Base-by-base conservation (phyloP, 441 rosid genomes). In the Cnidoscolus chayamansa region DNA sequence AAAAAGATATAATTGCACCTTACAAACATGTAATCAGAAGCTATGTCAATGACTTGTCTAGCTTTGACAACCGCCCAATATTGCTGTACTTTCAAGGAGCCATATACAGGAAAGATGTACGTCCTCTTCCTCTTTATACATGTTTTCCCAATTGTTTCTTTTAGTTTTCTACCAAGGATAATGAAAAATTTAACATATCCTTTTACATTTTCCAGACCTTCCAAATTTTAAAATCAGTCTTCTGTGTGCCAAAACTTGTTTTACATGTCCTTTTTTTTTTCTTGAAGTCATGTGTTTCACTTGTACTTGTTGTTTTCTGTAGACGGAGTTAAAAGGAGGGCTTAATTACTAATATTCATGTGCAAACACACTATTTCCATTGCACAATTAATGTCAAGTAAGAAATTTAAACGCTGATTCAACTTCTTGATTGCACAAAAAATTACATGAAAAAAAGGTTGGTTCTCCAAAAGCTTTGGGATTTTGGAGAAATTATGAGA, bases 51-150 rank as follows among this genome's bases (percentile, higher is more conserved):
- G 99, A 94, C 77, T 55, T 82, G 0, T 87, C 97, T 13, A 83
- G 76, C 65, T 94, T 88, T 19, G 86, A 86, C 55, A 82, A 77
- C 70, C 91, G 97, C 50, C 84, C 87, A 0, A 86, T 83, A 75
- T 83, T 94, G 85, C 86, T 94, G 16, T 94, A 85, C 81, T 94
- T 94, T 80, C 98, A 90, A 72, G 99, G 99, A 67, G 96, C 97
- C 62, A 92, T 92, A 74, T 88, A 92, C 88, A 83, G 99, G 75
- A 94, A 94, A 88, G 98, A 89, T 87, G 98, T 92, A 74, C 65
- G 97, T 83, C 15, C 58, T 68, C 74, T 69, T 16, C 70, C 70
- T 60, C 71, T 66, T 43, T 20, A 37, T 53, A 55, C 53, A 12
- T 59, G 53, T 62, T 8, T 59, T 31, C 51, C 65, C 57, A 47